These are phyloP conservation scores for Pelargonium citronellum DNA, from an alignment of 441 rosid species.

Conservation along the genomic window DNA sequence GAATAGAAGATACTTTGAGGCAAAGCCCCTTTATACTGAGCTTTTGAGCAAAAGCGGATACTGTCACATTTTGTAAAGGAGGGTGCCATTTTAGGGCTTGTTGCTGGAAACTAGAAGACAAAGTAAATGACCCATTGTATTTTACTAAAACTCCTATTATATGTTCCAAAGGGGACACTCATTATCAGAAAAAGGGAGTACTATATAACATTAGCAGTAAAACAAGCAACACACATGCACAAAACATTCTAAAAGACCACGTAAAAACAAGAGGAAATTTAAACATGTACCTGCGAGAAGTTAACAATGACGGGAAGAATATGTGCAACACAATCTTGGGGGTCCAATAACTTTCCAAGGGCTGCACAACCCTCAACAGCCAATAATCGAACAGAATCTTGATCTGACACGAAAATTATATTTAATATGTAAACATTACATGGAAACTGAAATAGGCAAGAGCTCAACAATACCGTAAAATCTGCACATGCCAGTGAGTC, in stretches of 20 bases:
- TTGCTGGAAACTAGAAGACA: too few species aligned
- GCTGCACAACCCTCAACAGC: conserved; percentile 96
- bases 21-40: too few species aligned
- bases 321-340: conserved; percentile 74
- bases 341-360: conserved; percentile 84
- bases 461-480: not conserved
- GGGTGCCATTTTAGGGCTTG: too few species aligned
- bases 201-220: too few species aligned
- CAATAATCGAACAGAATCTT: conserved; percentile 86
- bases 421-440: not conserved
- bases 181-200: not conserved
- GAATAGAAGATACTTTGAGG: too few species aligned
- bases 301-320: conserved; percentile 79
- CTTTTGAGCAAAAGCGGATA: too few species aligned
- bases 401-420: conserved; percentile 45
- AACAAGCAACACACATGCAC: too few species aligned
- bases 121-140: too few species aligned
- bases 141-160: too few species aligned
- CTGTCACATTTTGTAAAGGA: too few species aligned
- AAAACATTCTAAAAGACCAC: not conserved
- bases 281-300: conserved; percentile 68
- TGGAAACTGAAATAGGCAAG: not conserved
- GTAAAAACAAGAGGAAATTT: not conserved
- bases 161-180: too few species aligned
- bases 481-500: too few species aligned